phyloP scores from a whole-genome alignment of 2,329 filamentous ascomycete species.

The Microcyclosporella mali region DNA sequence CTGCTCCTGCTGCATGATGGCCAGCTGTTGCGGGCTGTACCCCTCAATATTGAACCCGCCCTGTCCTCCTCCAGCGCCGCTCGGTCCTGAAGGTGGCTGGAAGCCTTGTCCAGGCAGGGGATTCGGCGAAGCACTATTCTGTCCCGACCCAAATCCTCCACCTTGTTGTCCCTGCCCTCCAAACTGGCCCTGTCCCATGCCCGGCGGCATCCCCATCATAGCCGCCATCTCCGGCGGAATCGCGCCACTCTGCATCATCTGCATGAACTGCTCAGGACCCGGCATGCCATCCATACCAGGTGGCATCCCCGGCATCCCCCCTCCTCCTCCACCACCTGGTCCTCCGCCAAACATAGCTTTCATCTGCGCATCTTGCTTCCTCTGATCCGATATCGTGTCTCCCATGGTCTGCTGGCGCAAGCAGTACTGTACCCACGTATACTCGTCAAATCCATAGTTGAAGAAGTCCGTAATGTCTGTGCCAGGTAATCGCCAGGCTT shows the following conservation, averaged over 20 bases:
- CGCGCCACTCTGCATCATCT: constrained; percentile 15
- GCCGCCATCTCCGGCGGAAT: constrained; percentile 13
- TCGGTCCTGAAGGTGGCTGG: constrained; percentile 22
- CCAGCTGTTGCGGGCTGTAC: constrained; percentile 31
- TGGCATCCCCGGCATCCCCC: constrained; percentile 27
- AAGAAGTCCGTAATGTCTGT: constrained; percentile 96
- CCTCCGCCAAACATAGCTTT: constrained; percentile 51
- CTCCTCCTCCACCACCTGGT: constrained; percentile 14
- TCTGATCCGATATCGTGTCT: constrained; percentile 73
- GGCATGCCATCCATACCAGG: constrained; percentile 38
- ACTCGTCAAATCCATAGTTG: constrained; percentile 98
- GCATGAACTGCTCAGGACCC: constrained; percentile 38
- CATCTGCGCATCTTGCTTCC: constrained; percentile 59
- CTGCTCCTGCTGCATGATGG: constrained; percentile 31
- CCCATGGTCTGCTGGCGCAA: constrained; percentile 77
- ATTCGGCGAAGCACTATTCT: constrained; percentile 19
- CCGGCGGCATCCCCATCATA: constrained; percentile 14
- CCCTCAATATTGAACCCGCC: constrained; percentile 25
- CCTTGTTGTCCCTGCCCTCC: constrained; percentile 17
- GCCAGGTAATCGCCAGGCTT: constrained; percentile 91
- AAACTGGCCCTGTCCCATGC: constrained; percentile 14
- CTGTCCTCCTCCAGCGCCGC: constrained; percentile 11
- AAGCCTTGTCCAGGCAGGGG: constrained; percentile 24
- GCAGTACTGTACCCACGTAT: constrained; percentile 93
- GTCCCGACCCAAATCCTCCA: constrained; percentile 15